Evolutionary conservation across 768 basidiomycete species (phyloP), one percentile per base, ranked within the genome.

Genomic region (Fomitopsis serialis): DNA sequence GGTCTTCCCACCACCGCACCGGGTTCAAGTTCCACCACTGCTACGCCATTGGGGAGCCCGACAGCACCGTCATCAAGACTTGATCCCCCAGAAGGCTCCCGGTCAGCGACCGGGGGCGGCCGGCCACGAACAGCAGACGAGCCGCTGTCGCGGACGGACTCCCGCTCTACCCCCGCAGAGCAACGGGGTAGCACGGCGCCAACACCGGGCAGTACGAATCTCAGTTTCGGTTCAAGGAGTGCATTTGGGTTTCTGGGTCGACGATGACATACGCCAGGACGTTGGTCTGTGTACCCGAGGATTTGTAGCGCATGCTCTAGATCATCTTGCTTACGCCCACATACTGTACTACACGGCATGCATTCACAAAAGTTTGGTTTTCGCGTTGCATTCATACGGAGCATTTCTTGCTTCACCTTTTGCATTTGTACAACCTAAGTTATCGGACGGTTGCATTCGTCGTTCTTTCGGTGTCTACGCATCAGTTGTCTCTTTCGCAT

Each of bases 1-100:
- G 67, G 59, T 11, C 42, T 56, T 34, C 48, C 58, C 9, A 45
- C 45, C 53, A 1, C 53, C 45, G 21, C 37, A 55, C 6, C 57
- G 53, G 29, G 37, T 49, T 4, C 44, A 54, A n/a, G 37, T 49
- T 4, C 44, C 55, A n/a, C 23, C 36, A 11, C 50, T 46, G 29
- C 13, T 23, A 58, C 51, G 29, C 57, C 61, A 1, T 60, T 49
- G 34, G 47, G 50, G 12, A 60, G 58, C 15, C 57, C 63, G 17
- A 55, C 56, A 13, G 42, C 59, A 12, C 7, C 44, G 35, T 8
- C 12, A n/a, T 19, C 24, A 40, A 32, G 22, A 15, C 48, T 15
- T 40, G 37, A 40, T 40, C 4, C 15, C 6, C 15, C 13, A 19
- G 37, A 40, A 40, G 5, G 13, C 6, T 40, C 37, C 4, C 6